Evolutionary conservation across 345 rosid species (phyloP).

Genomic region (Gossypium herbaceum): DNA sequence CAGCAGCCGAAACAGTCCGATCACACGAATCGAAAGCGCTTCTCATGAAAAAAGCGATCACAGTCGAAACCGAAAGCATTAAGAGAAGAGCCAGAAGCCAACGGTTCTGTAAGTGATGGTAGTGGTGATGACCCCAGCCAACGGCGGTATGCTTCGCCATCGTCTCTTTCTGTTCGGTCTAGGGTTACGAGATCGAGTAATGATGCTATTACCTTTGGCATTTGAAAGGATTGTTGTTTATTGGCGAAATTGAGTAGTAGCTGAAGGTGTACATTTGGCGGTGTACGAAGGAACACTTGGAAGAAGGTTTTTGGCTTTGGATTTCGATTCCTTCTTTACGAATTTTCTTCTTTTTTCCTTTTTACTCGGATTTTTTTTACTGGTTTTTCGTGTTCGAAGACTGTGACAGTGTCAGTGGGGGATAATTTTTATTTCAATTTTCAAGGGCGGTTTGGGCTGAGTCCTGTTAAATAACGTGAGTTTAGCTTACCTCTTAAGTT

Average conservation of each 20-base stretch:
- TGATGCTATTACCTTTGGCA: slow-evolving; percentile 11
- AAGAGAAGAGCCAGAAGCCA: slow-evolving; percentile 33
- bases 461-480: too few species aligned
- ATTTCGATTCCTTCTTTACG: not conserved
- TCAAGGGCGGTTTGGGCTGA: too few species aligned
- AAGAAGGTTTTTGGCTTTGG: not conserved
- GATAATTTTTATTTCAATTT: too few species aligned
- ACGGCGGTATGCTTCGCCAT: slow-evolving; percentile 40
- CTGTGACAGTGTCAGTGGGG: not conserved
- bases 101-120: slow-evolving; percentile 32
- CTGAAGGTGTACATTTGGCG: slow-evolving; percentile 24
- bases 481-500: too few species aligned
- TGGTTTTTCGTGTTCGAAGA: not conserved
- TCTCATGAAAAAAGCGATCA: slow-evolving; percentile 34
- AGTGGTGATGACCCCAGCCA: slow-evolving; percentile 24
- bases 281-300: slow-evolving; percentile 12
- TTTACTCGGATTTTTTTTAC: not conserved
- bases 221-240: slow-evolving; percentile 15
- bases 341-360: not conserved
- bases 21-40: slow-evolving; percentile 42
- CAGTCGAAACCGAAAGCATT: slow-evolving; percentile 41
- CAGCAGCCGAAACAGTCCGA: slow-evolving; percentile 18
- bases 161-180: not conserved
- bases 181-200: slow-evolving; percentile 13
- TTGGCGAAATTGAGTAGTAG: not conserved